Evolutionary conservation across 345 rosid genomes (phyloP), one percentile per base, ranked within the genome.

Genomic region (Hibiscus syriacus): DNA sequence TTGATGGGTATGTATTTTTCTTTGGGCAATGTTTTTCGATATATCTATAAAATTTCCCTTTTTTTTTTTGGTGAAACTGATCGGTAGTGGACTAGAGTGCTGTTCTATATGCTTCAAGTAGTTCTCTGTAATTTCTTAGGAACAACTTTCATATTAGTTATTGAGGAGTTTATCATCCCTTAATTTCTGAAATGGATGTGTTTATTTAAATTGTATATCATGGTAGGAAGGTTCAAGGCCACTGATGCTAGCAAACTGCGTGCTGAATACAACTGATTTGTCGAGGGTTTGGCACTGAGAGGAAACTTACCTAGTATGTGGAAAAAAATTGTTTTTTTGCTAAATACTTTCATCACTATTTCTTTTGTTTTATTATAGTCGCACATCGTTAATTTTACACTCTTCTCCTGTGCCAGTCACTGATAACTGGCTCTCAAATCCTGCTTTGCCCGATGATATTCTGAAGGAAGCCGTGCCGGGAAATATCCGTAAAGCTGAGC

Each of bases 201-300:
- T 73, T 77, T 78, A 41, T 76, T 77, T 76, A 69, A 74, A 68
- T 60, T 79, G 78, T 75, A 76, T 80, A 78, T 76, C 73, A 69
- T 86, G 97, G 87, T 93, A 89, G 98, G 93, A 91, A 94, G 99
- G 97, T 94, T 91, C 87, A 91, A 89, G 90, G 89, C 92, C 83
- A 84, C 95, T 29, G 99, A 94, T 82, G 98, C 87, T 29, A 83
- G 90, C 71, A 85, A 95, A 76, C 71, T 94, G 78, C 96, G 87
- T 72, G 89, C 96, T 73, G 99, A 94, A 81, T 94, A 94, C 73
- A 86, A 80, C 76, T 82, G 96, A 48, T 88, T 94, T 43, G 93
- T 94, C 64, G 92, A 94, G 73, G 99, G 99, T 74, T 82, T 94
- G 81, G 99, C 97, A 56, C 76, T 57, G 48, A 83, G 98, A 83